Evolutionary conservation across 495 filamentous ascomycete species (phyloP), one percentile per base, ranked within the genome.

Genomic region (Podospora pseudopauciseta): DNA sequence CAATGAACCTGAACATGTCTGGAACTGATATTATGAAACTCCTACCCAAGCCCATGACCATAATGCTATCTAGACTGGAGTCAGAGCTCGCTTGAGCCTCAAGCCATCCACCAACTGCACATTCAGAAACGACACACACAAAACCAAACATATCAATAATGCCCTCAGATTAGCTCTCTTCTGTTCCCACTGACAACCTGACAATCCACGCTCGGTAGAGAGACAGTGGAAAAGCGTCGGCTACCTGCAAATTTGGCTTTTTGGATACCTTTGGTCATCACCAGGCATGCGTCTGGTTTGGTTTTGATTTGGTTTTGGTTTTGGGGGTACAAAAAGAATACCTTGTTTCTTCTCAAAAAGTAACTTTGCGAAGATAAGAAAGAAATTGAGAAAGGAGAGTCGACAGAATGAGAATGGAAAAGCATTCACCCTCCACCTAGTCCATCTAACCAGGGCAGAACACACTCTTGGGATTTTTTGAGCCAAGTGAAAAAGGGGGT

Each of bases 221-320:
- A 63, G 56, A 27, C 28, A 30, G 27, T 39, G 44, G 65, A 61
- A 65, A 65, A 72, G 71, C 71, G 74, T 79, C 75, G 69, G 84
- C 78, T 86, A 82, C 75, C 83, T 87, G 80, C 85, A 86, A 86
- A 84, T 87, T 86, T 86, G 85, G 85, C 84, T 86, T 87, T 85
- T 85, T 85, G 84, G 83, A 80, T 49, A 49, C 80, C 66, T 82
- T 82, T 18, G 73, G 76, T 87, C 85, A 87, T 87, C 85, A 87
- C 76, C 65, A 82, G 39, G 15, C 39, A 49, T 49, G 15, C 39
- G 39, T 49, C 18, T 49, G 39, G 39, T 20, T 20, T 20, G 20
- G 20, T 20, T 49, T 49, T 49, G 39, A 11, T 20, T 20, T 20
- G 20, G 20, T 20, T 49, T 49, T 49, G 39, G 39, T 49, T 3